Evolutionary conservation across 2,329 filamentous ascomycete genomes (phyloP).

Genomic region (Ciborinia camelliae): DNA sequence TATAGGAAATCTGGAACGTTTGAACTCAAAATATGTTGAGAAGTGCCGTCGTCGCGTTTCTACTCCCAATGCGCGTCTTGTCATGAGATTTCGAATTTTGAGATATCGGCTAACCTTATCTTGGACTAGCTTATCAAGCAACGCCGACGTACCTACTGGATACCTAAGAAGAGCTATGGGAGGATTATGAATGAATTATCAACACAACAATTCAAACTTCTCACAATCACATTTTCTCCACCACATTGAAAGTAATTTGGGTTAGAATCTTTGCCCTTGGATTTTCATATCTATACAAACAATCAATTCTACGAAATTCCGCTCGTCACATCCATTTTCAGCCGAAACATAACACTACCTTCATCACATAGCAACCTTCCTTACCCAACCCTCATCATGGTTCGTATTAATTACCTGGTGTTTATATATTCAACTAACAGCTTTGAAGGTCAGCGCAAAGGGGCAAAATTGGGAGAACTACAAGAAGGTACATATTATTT

Average conservation of each 20-base stretch:
- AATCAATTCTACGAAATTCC: background rate
- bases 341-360: background rate
- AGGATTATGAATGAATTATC: too few relatives aligned
- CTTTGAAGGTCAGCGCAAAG: constrained; percentile 37
- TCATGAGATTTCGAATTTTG: constrained; percentile 17
- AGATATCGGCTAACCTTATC: constrained; percentile 16
- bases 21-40: constrained; percentile 15
- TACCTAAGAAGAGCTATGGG: constrained; percentile 20
- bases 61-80: constrained; percentile 17
- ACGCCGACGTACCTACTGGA: constrained; percentile 21
- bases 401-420: background rate
- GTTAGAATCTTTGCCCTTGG: background rate
- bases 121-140: constrained; percentile 20
- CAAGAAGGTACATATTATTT: constrained; percentile 63
- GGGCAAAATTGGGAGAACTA: constrained; percentile 98
- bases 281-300: background rate
- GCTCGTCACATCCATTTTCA: background rate
- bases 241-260: background rate
- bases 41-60: constrained; percentile 23
- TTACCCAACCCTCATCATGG: constrained; percentile 17
- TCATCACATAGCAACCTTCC: background rate
- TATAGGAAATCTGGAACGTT: constrained; percentile 18
- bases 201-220: constrained; percentile 17
- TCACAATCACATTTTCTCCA: constrained; percentile 4
- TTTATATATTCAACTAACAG: constrained; percentile 5